Percentiles rank a stretch among this genome's conserved stretches.
These are phyloP conservation scores for Thielaviopsis musarum DNA, from an alignment of 2,329 filamentous ascomycete genomes.

Conservation along the genomic window DNA sequence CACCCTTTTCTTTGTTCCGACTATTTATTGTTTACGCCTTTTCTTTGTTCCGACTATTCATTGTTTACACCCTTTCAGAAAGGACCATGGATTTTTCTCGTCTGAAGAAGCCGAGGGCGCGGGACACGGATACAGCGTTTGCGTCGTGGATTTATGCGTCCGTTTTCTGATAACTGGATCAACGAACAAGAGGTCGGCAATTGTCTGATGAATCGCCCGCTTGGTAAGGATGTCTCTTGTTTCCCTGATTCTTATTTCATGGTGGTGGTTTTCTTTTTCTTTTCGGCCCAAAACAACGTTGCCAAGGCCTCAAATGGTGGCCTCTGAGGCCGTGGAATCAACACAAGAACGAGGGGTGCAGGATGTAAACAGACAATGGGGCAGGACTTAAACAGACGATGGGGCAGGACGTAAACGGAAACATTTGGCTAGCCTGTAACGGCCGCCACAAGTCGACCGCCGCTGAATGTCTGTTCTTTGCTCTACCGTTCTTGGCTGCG, in stretches of 20 bases:
- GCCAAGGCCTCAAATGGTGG: background rate
- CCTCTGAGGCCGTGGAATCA: background rate
- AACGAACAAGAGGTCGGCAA: background rate
- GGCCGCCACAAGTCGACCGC: background rate
- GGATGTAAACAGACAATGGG: no score
- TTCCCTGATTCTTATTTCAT: background rate
- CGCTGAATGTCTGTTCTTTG: background rate
- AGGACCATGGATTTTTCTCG: no score
- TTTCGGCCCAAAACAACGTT: background rate
- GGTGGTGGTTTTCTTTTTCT: background rate
- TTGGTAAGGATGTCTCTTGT: background rate
- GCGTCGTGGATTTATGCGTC: no score
- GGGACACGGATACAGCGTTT: no score
- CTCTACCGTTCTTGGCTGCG: background rate
- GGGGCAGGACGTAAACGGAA: background rate
- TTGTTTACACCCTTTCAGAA: no score
- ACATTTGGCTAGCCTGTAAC: background rate
- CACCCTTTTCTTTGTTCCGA: no score
- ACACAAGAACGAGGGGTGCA: no score
- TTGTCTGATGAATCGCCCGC: background rate
- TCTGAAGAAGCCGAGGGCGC: no score
- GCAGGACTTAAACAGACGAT: background rate
- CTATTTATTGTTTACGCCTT: no score
- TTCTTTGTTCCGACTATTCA: no score
- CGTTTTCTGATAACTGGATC: no score